A percentile compares a stretch with the other conserved stretches of the same genome.
These are phyloP conservation scores for Apiospora pterosperma DNA, from an alignment of 2,329 filamentous ascomycete genomes.

Conservation along the genomic window DNA sequence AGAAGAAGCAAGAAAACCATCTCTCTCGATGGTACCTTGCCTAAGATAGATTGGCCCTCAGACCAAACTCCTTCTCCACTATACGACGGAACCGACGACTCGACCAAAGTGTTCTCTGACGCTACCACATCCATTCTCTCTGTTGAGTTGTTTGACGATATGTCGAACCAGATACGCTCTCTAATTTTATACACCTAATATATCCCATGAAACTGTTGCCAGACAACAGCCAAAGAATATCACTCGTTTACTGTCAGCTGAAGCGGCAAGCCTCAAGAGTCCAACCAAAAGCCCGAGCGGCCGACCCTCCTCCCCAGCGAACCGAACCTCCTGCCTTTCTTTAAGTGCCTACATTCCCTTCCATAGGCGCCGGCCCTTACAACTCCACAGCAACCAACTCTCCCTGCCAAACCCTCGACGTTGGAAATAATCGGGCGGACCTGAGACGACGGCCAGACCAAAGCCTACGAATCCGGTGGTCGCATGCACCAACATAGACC, in stretches of 20 bases:
- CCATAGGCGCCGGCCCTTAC: background rate
- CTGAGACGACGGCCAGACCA: background rate
- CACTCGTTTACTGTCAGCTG: background rate
- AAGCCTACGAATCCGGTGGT: background rate
- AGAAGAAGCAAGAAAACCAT: background rate
- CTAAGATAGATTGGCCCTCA: background rate
- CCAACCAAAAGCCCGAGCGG: background rate
- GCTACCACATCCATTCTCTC: background rate
- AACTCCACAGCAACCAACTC: constrained; percentile 6
- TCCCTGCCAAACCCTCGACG: constrained; percentile 3
- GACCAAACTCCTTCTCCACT: background rate
- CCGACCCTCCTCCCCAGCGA: background rate
- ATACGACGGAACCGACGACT: background rate
- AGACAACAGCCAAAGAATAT: background rate
- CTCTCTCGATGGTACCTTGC: background rate
- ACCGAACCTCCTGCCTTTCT: background rate
- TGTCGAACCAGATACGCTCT: background rate
- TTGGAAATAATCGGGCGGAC: background rate
- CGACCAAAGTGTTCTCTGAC: background rate
- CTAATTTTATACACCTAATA: background rate
- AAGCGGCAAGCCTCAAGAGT: background rate
- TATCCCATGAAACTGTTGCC: background rate
- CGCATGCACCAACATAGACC: background rate
- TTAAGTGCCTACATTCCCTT: background rate
- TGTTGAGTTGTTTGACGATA: background rate